Conservation (phyloP, 2,329 filamentous ascomycete species). For the Aspergillus pseudoviridinutans region DNA sequence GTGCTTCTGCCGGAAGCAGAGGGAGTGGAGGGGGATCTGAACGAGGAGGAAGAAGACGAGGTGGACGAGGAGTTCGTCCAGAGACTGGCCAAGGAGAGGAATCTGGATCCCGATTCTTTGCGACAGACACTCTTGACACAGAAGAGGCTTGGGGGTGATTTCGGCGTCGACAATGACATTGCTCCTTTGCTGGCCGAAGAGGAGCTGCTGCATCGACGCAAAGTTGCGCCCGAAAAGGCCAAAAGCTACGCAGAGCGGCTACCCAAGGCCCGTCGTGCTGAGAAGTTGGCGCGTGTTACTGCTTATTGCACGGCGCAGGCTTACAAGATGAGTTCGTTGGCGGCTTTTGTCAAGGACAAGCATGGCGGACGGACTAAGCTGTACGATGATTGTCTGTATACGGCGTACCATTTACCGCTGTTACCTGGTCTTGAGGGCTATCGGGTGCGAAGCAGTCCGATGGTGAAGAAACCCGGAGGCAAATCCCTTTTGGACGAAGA, state of each 20-base stretch:
- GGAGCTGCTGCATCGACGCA: slow-evolving; percentile 56
- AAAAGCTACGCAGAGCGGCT: slow-evolving; percentile 94
- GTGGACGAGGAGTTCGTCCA: slow-evolving; percentile 37
- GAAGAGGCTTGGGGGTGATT: slow-evolving; percentile 46
- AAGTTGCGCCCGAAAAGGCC: slow-evolving; percentile 50
- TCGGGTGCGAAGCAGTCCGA: slow-evolving; percentile 81
- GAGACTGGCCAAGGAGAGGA: slow-evolving; percentile 28
- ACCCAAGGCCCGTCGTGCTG: slow-evolving; percentile 79
- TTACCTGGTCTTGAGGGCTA: slow-evolving; percentile 83
- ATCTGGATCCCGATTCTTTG: slow-evolving; percentile 31
- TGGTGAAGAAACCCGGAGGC: slow-evolving; percentile 87
- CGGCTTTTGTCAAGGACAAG: slow-evolving; percentile 79
- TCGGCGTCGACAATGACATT: slow-evolving; percentile 53
- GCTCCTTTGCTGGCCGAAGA: slow-evolving; percentile 54
- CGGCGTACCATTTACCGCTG: slow-evolving; percentile 87
- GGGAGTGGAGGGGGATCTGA: slow-evolving; percentile 21
- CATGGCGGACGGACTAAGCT: slow-evolving; percentile 92
- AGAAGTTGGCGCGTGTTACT: slow-evolving; percentile 84
- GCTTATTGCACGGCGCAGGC: slow-evolving; percentile 95
- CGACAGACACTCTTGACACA: slow-evolving; percentile 30
- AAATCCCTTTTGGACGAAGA: slow-evolving; percentile 91
- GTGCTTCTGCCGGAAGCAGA: slow-evolving; percentile 81
- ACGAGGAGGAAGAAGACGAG: slow-evolving; percentile 21
- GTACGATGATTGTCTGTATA: slow-evolving; percentile 96
- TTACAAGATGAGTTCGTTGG: slow-evolving; percentile 84